Evolutionary conservation across 2,329 filamentous ascomycete species (phyloP).

Genomic region (Microcyclospora pomicola): DNA sequence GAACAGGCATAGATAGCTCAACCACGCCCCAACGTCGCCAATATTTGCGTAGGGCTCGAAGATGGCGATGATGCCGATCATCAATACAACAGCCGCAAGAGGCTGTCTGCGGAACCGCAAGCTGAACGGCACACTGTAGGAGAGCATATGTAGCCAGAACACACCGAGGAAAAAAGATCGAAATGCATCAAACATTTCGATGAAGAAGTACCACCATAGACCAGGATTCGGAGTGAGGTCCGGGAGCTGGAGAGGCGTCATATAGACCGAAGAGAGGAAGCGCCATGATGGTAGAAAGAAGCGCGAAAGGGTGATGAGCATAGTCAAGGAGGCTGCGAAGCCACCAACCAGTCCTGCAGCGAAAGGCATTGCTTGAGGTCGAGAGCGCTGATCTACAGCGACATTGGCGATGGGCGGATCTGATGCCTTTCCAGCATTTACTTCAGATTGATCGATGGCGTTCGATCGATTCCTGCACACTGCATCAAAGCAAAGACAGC

Average conservation of each 20-base stretch:
- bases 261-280: conserved; percentile 80
- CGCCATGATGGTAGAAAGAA: conserved; percentile 70
- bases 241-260: conserved; percentile 77
- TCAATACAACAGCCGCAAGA: conserved; percentile 67
- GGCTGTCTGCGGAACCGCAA: conserved; percentile 75
- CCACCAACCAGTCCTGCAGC: conserved; percentile 39
- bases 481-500: conserved; percentile 64
- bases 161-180: conserved; percentile 92
- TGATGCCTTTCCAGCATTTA: neutral
- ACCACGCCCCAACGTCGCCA: conserved; percentile 73
- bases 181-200: conserved; percentile 98
- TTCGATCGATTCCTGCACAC: conserved; percentile 8
- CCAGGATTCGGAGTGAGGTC: conserved; percentile 92
- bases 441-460: neutral
- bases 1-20: conserved; percentile 71
- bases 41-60: conserved; percentile 97
- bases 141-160: conserved; percentile 89
- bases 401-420: conserved; percentile 4
- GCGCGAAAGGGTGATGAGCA: conserved; percentile 58
- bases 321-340: conserved; percentile 42
- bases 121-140: conserved; percentile 76
- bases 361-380: conserved; percentile 14
- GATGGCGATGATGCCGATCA: conserved; percentile 80
- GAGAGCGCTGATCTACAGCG: conserved; percentile 8
- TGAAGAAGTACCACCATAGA: conserved; percentile 99